These are phyloP conservation scores for Talaromyces sp. DNA, from an alignment of 2,329 filamentous ascomycete species.

Conservation along the genomic window DNA sequence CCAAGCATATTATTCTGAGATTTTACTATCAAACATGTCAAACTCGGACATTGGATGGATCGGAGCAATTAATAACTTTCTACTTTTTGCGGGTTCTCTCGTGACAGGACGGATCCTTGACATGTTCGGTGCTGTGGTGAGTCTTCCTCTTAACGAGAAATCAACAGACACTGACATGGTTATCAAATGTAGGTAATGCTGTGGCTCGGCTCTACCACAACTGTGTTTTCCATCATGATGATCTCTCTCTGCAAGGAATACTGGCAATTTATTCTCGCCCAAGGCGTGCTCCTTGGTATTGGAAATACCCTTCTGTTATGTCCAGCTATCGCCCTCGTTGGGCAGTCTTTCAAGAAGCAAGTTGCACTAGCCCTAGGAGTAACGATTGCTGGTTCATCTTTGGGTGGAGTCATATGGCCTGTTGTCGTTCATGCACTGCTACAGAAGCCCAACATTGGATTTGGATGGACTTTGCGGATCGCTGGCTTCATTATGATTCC, in stretches of 20 bases:
- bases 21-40: conserved; percentile 25
- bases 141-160: not conserved
- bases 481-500: conserved; percentile 43
- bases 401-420: conserved; percentile 37
- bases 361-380: conserved; percentile 33
- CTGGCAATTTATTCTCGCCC: conserved; percentile 40
- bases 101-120: conserved; percentile 32
- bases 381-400: conserved; percentile 31
- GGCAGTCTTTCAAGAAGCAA: conserved; percentile 29
- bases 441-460: conserved; percentile 25
- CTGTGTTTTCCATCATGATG: conserved; percentile 36
- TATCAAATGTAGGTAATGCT: conserved; percentile 26
- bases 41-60: conserved; percentile 35
- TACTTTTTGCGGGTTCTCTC: conserved; percentile 29
- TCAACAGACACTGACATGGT: not conserved
- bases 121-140: conserved; percentile 29
- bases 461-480: conserved; percentile 39
- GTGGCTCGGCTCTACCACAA: conserved; percentile 26
- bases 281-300: conserved; percentile 33
- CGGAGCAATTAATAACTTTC: conserved; percentile 31
- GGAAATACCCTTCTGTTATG: conserved; percentile 29
- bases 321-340: conserved; percentile 31
- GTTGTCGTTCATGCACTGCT: conserved; percentile 31
- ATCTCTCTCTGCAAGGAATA: conserved; percentile 35
- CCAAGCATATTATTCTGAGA: conserved; percentile 30